Percentiles rank a stretch among this genome's conserved stretches.
Conservation (phyloP, 331 rosid genomes). For the Saraca asoca region DNA sequence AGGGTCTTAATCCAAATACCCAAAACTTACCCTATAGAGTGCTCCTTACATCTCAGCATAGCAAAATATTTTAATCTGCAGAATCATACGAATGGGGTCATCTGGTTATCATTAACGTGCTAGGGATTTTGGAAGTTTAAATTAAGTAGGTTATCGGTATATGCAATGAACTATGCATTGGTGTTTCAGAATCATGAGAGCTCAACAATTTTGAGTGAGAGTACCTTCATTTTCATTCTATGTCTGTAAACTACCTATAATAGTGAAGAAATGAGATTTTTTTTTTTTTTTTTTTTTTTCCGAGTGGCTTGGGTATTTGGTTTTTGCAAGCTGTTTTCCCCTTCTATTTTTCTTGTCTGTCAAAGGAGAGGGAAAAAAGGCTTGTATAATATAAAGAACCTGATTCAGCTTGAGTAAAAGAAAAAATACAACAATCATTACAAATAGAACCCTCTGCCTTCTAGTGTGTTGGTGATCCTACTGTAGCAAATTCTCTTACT, state of each 20-base stretch:
- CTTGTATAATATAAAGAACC: background rate
- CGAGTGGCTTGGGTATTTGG: background rate
- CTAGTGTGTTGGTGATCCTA: background rate
- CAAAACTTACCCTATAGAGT: background rate
- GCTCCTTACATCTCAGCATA: background rate
- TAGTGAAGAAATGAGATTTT: background rate
- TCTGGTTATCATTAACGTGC: background rate
- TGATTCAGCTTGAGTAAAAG: background rate
- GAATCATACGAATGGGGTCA: background rate
- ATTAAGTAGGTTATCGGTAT: too few species aligned
- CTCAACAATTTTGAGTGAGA: too few species aligned
- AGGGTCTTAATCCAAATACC: constrained; percentile 9
- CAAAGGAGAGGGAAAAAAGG: background rate
- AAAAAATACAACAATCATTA: background rate
- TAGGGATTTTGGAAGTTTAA: too few species aligned
- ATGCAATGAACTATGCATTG: too few species aligned
- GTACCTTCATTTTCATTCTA: background rate
- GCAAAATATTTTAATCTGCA: background rate
- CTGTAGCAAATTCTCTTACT: background rate
- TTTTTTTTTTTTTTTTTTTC: too few species aligned
- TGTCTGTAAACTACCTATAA: too few species aligned
- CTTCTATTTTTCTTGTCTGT: background rate
- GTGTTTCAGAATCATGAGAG: too few species aligned
- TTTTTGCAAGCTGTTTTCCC: background rate
- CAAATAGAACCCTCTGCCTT: background rate